A percentile compares a stretch with the other conserved stretches of the same genome.
Conservation (phyloP, 1,284 basidiomycete genomes). For the Exobasidium cylindrosporum region DNA sequence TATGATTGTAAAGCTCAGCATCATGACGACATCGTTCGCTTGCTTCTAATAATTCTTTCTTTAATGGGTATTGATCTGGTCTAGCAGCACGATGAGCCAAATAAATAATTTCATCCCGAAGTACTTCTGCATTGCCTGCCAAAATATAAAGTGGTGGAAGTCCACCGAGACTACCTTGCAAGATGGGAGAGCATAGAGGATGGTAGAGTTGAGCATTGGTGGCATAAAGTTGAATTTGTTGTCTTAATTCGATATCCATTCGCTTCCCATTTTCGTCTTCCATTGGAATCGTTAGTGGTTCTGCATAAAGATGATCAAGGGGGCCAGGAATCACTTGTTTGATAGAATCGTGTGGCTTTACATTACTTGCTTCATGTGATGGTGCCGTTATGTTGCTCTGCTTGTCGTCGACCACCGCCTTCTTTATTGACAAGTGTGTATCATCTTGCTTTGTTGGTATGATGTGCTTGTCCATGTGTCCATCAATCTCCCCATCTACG, state of each 20-base stretch:
- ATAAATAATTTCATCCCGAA: constrained; percentile 81
- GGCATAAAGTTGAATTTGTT: constrained; percentile 83
- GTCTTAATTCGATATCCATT: constrained; percentile 28
- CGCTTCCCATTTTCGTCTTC: constrained; percentile 15
- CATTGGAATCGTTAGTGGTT: constrained; percentile 29
- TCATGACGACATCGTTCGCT: constrained; percentile 56
- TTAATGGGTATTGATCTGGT: constrained; percentile 71
- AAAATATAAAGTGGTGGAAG: constrained; percentile 82
- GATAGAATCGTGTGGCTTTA: background rate
- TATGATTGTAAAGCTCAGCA: constrained; percentile 56
- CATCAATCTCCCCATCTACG: constrained; percentile 8
- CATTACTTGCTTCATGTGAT: background rate
- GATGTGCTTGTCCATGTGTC: background rate
- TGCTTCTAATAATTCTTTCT: constrained; percentile 62
- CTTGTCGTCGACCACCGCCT: background rate
- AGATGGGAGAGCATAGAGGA: constrained; percentile 79
- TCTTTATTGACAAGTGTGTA: background rate
- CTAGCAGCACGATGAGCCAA: constrained; percentile 83
- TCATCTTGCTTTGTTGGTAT: background rate
- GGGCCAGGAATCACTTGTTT: constrained; percentile 22
- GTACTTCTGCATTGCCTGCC: constrained; percentile 79
- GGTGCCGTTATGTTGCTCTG: background rate
- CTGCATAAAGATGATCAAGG: constrained; percentile 33
- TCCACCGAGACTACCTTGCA: constrained; percentile 75
- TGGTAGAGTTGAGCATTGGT: constrained; percentile 78